Conservation (phyloP, 305 asterid species). For the Fraxinus angustifolia region DNA sequence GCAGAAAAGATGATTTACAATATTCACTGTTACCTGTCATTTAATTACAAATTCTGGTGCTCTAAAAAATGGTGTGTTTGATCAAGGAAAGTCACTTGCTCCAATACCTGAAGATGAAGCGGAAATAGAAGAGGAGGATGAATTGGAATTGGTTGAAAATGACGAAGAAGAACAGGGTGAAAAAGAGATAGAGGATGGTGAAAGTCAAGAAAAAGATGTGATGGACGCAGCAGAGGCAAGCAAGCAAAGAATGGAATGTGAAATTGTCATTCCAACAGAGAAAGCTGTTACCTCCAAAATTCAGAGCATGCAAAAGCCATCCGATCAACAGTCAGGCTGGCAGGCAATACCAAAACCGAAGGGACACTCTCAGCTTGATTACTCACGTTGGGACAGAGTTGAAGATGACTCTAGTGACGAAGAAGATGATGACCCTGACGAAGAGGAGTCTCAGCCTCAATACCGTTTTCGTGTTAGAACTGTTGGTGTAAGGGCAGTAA, state of each 20-base stretch:
- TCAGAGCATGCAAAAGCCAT: constrained; percentile 26
- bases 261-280: constrained; percentile 20
- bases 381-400: constrained; percentile 90
- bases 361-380: constrained; percentile 90
- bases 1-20: background rate
- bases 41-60: background rate
- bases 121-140: constrained; percentile 65
- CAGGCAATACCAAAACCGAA: constrained; percentile 75
- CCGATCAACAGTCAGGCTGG: constrained; percentile 55
- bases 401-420: constrained; percentile 80
- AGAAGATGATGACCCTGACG: constrained; percentile 53
- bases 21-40: background rate
- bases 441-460: constrained; percentile 64
- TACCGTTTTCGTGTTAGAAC: constrained; percentile 58
- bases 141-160: constrained; percentile 25
- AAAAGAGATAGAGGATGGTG: constrained; percentile 22
- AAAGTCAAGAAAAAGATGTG: constrained; percentile 20
- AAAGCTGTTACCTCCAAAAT: constrained; percentile 27
- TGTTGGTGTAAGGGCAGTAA: constrained; percentile 41
- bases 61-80: constrained; percentile 36
- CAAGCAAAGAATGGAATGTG: constrained; percentile 1
- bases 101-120: constrained; percentile 90
- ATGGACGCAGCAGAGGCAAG: background rate
- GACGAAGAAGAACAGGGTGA: constrained; percentile 23
- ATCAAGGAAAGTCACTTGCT: constrained; percentile 92